A percentile compares a stretch with the other conserved stretches of the same genome.
Conservation (phyloP, 1,284 basidiomycete genomes). For the Microbotryum lychnidis-dioicae region DNA sequence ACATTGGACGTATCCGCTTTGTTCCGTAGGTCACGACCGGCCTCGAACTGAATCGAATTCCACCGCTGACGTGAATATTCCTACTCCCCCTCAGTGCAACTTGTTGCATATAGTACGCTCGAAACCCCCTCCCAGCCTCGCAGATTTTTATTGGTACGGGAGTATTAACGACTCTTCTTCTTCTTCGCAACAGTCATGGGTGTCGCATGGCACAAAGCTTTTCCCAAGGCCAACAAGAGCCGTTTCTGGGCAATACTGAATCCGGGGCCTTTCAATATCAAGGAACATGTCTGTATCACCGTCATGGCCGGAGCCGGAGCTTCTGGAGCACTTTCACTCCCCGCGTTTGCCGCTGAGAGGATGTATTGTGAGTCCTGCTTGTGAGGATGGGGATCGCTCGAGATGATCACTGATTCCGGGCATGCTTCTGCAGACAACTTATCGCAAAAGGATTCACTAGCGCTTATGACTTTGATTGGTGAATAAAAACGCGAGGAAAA, state of each 20-base stretch:
- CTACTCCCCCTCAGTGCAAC: background rate
- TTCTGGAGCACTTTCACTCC: background rate
- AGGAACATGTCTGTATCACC: constrained; percentile 14
- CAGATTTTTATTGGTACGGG: no score
- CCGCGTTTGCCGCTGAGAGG: constrained; percentile 4
- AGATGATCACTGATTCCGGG: no score
- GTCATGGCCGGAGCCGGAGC: constrained; percentile 13
- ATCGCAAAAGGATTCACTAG: background rate
- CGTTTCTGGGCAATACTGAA: constrained; percentile 35
- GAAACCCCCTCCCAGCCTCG: no score
- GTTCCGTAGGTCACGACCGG: background rate
- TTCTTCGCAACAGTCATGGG: background rate
- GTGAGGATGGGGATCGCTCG: background rate
- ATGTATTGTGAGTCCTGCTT: background rate
- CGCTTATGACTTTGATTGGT: background rate
- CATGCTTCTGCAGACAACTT: constrained; percentile 2
- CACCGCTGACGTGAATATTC: no score
- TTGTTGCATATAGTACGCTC: constrained; percentile 1
- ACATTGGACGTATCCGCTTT: constrained; percentile 3
- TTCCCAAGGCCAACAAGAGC: background rate
- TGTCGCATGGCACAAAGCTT: background rate
- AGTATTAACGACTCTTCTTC: no score
- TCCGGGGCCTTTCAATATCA: constrained; percentile 9
- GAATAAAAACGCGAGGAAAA: no score
- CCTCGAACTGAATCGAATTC: no score